A percentile compares a stretch with the other conserved stretches of the same genome.
Evolutionary conservation across 805 yeast genomes (phyloP).

Genomic region (Lachancea meyersii): DNA sequence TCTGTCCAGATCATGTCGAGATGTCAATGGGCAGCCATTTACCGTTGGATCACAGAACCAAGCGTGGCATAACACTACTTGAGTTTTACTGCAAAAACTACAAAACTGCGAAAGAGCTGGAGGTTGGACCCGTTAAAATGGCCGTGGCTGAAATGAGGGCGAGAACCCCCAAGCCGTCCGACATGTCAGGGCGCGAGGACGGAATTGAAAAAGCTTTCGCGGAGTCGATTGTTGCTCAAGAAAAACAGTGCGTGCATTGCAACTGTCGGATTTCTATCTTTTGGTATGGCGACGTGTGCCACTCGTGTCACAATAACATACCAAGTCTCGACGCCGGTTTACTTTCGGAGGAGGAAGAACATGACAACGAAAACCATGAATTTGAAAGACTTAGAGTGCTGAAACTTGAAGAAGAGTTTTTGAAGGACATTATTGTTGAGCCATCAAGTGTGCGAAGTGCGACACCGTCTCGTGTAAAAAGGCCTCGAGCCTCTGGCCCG

Average conservation of each 20-base stretch:
- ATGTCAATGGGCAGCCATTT: not conserved
- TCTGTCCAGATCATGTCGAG: conserved; percentile 11
- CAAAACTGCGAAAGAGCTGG: not conserved
- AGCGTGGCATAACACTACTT: conserved; percentile 5
- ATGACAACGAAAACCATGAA: not conserved
- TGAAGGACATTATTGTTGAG: not conserved
- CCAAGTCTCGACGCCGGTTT: not conserved
- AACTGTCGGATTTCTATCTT: conserved; percentile 10
- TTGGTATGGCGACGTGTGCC: conserved; percentile 23
- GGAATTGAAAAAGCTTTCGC: too few species aligned
- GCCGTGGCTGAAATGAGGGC: not conserved
- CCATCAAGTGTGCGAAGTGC: not conserved
- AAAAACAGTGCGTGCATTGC: conserved; percentile 17
- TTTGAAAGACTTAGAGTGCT: not conserved
- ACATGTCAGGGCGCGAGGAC: not conserved
- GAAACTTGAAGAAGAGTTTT: not conserved
- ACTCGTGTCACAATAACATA: conserved; percentile 16
- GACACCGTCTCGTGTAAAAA: not conserved
- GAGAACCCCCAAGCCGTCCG: not conserved
- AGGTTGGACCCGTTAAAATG: not conserved
- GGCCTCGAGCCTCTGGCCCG: not conserved
- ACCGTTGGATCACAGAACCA: conserved; percentile 6
- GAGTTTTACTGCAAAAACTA: conserved; percentile 12
- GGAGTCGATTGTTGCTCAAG: not conserved
- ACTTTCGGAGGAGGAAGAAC: not conserved